These are phyloP conservation scores for Aureococcus anophagefferens DNA, from an alignment of 108 stramenopile genomes.

Conservation along the genomic window DNA sequence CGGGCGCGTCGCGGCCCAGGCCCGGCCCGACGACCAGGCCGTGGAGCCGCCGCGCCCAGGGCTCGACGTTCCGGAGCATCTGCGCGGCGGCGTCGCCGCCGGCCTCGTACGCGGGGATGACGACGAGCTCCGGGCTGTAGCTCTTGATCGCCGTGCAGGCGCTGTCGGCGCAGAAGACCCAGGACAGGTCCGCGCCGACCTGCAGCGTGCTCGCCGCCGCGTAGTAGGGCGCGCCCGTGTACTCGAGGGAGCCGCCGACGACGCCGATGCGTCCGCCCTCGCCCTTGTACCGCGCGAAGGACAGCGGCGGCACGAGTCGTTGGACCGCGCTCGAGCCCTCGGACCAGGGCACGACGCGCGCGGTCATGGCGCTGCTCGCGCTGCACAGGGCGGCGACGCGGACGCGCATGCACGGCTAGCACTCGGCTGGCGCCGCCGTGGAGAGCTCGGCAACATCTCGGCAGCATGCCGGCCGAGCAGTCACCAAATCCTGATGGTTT, in stretches of 20 bases:
- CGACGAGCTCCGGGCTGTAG: slow-evolving; percentile 22
- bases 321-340: too few species aligned
- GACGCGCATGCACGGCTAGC: too few species aligned
- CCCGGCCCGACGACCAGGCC: slow-evolving; percentile 85
- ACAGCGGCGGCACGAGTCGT: slow-evolving; percentile 45
- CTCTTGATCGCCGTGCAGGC: slow-evolving; percentile 87
- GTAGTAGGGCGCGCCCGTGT: slow-evolving; percentile 96
- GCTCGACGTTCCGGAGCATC: slow-evolving; percentile 48
- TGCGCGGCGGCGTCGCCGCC: slow-evolving; percentile 11
- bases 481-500: too few species aligned
- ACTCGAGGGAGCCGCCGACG: slow-evolving; percentile 81
- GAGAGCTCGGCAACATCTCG: too few species aligned
- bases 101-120: slow-evolving; percentile 6
- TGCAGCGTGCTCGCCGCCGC: slow-evolving; percentile 74
- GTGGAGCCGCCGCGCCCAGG: slow-evolving; percentile 53
- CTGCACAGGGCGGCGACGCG: too few species aligned
- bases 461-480: too few species aligned
- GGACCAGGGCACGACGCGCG: too few species aligned
- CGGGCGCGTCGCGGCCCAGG: slow-evolving; percentile 66
- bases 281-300: slow-evolving; percentile 65
- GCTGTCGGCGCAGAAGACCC: slow-evolving; percentile 74
- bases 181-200: slow-evolving; percentile 87
- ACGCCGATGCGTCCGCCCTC: slow-evolving; percentile 81
- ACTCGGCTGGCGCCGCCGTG: too few species aligned
- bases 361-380: too few species aligned